Evolutionary conservation across 2,329 filamentous ascomycete species (phyloP), one percentile per base, ranked within the genome.

Genomic region (Neofusicoccum umdonicola): DNA sequence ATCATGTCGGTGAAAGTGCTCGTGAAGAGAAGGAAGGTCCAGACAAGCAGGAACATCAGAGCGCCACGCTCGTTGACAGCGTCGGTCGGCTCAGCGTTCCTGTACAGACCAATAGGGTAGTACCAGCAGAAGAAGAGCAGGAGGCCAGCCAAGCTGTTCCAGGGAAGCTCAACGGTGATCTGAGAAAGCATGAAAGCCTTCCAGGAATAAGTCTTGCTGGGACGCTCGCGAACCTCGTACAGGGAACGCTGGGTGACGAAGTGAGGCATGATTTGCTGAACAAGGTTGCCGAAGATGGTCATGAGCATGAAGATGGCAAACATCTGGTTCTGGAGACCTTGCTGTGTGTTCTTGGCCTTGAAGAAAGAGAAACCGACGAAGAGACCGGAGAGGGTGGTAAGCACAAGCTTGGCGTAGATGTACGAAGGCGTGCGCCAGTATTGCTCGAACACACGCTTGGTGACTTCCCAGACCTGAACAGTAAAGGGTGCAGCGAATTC

Each of bases 391-490:
- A 88, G 77, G 27, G 85, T 79, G 73, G 88, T 92, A 17, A 96
- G 87, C 1, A 84, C 80, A 0, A 83, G 75, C 82, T 96, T 96
- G 71, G 90, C 89, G 81, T 94, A 96, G 76, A 97, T 93, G 81
- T 96, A 96, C 4, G 88, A 85, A 0, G 93, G 93, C 0, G 89
- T 93, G 66, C 93, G 90, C 92, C 93, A 96, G 84, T 95, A 96
- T 76, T 96, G 92, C 73, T 93, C 86, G 82, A 95, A 95, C 31
- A 95, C 90, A 71, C 93, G 91, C 68, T 84, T 76, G 17, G 87
- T 84, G 64, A 92, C 90, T 72, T 88, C 83, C 64, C 78, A 80
- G 47, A 94, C 80, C 76, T 97, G 93, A 7, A 81, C 72, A 45
- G 69, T 72, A 73, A 96, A 92, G 0, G 90, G 86, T 4, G 91